These are phyloP conservation scores for Saturnispora hagleri DNA, from an alignment of 805 yeast genomes.

Conservation along the genomic window DNA sequence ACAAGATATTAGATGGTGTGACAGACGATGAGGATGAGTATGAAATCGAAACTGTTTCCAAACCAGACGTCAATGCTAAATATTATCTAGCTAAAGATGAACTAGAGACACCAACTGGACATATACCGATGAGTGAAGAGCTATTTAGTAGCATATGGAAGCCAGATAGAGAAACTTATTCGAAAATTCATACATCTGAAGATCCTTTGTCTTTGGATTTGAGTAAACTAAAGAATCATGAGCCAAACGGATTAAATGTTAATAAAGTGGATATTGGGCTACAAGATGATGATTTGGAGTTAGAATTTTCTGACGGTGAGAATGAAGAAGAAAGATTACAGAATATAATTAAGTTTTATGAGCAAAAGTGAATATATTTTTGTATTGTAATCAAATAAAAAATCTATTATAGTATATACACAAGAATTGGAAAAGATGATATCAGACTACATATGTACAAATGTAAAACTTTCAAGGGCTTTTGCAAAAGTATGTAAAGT, in stretches of 20 bases:
- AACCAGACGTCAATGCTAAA: not conserved
- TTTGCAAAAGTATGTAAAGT: not conserved
- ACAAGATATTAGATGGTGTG: slow-evolving; percentile 10
- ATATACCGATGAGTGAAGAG: not conserved
- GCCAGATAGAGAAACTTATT: not conserved
- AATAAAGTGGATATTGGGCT: slow-evolving; percentile 6
- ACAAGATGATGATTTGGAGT: slow-evolving; percentile 13
- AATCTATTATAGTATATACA: not conserved
- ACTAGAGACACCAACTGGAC: slow-evolving; percentile 9
- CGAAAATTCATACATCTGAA: slow-evolving; percentile 3
- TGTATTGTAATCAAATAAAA: not conserved
- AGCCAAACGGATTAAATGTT: not conserved
- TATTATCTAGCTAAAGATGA: not conserved
- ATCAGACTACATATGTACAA: not conserved
- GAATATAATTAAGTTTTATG: slow-evolving; percentile 14
- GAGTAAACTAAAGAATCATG: slow-evolving; percentile 5
- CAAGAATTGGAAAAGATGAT: not conserved
- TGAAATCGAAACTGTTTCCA: slow-evolving; percentile 35
- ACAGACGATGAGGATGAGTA: slow-evolving; percentile 32
- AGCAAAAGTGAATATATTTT: slow-evolving; percentile 10
- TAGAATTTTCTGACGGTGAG: slow-evolving; percentile 21
- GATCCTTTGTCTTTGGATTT: slow-evolving; percentile 22
- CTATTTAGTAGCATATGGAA: not conserved
- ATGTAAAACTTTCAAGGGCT: too few species aligned
- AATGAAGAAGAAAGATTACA: slow-evolving; percentile 4